Percentiles rank a stretch among this genome's conserved stretches.
These are phyloP conservation scores for Bonnemaisonia californica DNA, from an alignment of 31 red algal genomes.

Conservation along the genomic window DNA sequence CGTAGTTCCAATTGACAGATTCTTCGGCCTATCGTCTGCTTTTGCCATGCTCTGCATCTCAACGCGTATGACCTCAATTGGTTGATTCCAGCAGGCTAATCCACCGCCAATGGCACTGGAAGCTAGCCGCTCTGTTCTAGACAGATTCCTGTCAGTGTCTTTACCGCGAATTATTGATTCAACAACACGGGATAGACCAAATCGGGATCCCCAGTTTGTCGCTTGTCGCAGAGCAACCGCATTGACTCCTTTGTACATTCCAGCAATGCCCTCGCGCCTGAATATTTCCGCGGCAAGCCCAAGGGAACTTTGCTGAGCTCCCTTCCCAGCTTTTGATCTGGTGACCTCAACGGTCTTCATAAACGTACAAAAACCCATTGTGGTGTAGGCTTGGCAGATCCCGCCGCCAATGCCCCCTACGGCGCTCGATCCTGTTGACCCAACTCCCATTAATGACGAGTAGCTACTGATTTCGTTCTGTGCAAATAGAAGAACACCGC, in stretches of 20 bases:
- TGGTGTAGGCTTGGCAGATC: slow-evolving; percentile 86
- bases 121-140: slow-evolving; percentile 52
- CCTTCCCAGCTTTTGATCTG: slow-evolving; percentile 42
- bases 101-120: slow-evolving; percentile 81
- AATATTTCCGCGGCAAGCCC: slow-evolving; percentile 53
- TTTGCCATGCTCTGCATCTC: slow-evolving; percentile 83
- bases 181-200: slow-evolving; percentile 78
- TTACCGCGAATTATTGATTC: slow-evolving; percentile 69
- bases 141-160: slow-evolving; percentile 50
- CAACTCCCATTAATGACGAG: slow-evolving; percentile 19
- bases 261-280: slow-evolving; percentile 59
- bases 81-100: slow-evolving; percentile 93
- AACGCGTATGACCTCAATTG: slow-evolving; percentile 85
- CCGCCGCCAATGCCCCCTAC: slow-evolving; percentile 86
- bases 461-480: slow-evolving; percentile 71
- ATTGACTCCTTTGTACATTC: slow-evolving; percentile 87
- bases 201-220: slow-evolving; percentile 92
- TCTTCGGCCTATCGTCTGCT: slow-evolving; percentile 40
- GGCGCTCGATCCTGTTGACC: slow-evolving; percentile 49
- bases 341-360: slow-evolving; percentile 97
- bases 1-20: slow-evolving; percentile 61
- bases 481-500: slow-evolving; percentile 80
- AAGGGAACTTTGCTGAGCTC: slow-evolving; percentile 20
- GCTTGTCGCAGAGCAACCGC: slow-evolving; percentile 89
- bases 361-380: slow-evolving; percentile 89